phyloP scores from a whole-genome alignment of 768 basidiomycete species.

The Cystobasidium tubakii region DNA sequence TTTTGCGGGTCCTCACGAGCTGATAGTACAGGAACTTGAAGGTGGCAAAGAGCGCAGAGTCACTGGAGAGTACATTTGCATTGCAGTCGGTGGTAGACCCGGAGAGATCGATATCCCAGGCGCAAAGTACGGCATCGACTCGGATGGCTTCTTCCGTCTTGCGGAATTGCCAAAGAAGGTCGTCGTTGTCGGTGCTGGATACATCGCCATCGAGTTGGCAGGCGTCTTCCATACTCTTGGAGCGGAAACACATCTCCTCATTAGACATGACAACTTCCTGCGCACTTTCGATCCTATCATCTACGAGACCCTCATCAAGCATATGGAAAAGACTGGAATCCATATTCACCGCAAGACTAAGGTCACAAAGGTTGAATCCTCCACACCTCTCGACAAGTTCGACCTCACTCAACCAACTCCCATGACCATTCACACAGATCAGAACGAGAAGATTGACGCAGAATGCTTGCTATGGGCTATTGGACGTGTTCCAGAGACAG shows the following conservation, averaged over 20 bases:
- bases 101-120: constrained; percentile 73
- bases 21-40: constrained; percentile 63
- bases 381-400: constrained; percentile 33
- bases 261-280: constrained; percentile 80
- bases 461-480: constrained; percentile 91
- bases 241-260: constrained; percentile 83
- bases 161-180: constrained; percentile 85
- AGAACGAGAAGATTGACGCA: constrained; percentile 71
- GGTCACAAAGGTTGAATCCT: constrained; percentile 59
- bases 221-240: constrained; percentile 88
- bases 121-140: constrained; percentile 79
- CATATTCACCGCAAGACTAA: constrained; percentile 73
- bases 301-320: constrained; percentile 73
- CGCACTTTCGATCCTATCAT: constrained; percentile 85
- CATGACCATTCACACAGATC: constrained; percentile 68
- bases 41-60: constrained; percentile 68
- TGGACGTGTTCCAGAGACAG: constrained; percentile 75
- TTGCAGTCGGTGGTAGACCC: constrained; percentile 83
- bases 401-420: constrained; percentile 43
- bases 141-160: constrained; percentile 93
- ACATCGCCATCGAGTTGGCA: constrained; percentile 94
- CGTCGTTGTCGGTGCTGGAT: constrained; percentile 91
- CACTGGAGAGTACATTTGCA: constrained; percentile 67
- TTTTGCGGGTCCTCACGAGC: constrained; percentile 62
- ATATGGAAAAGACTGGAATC: constrained; percentile 94